Percentiles rank a stretch among this genome's conserved stretches.
These are phyloP conservation scores for Yamadazyma blattariae DNA, from an alignment of 1,139 yeast species.

Conservation along the genomic window DNA sequence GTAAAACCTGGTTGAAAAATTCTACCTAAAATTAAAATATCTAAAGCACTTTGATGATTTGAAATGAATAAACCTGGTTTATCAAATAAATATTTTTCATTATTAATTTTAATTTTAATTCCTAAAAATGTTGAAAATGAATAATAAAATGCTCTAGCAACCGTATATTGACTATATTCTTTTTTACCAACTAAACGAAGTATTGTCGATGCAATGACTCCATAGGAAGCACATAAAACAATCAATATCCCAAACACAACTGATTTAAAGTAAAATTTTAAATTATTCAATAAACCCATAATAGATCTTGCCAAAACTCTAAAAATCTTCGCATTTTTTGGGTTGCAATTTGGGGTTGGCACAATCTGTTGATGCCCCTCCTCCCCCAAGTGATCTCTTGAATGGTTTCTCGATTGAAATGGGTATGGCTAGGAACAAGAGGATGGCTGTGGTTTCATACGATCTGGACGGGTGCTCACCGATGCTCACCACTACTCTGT, in stretches of 20 bases:
- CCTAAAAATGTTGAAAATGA: constrained; percentile 63
- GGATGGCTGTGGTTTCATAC: too few species aligned
- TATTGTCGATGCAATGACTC: constrained; percentile 71
- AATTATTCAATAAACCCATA: constrained; percentile 5
- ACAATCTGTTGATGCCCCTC: too few species aligned
- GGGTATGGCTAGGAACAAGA: too few species aligned
- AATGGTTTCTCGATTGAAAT: background rate
- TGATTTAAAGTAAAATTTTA: constrained; percentile 55
- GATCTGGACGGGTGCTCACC: too few species aligned
- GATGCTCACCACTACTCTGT: too few species aligned
- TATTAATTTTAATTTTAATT: constrained; percentile 63
- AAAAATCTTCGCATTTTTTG: too few species aligned
- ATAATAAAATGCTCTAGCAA: constrained; percentile 77
- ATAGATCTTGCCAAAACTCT: too few species aligned
- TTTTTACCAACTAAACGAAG: constrained; percentile 70
- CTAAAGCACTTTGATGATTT: constrained; percentile 91
- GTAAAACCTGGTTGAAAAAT: constrained; percentile 87
- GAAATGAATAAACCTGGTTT: constrained; percentile 83
- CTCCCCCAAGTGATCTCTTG: background rate
- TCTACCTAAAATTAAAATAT: constrained; percentile 73
- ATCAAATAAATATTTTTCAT: constrained; percentile 48
- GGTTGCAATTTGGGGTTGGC: too few species aligned
- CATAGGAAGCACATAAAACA: constrained; percentile 65
- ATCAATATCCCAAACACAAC: constrained; percentile 51
- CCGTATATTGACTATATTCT: constrained; percentile 83